These are phyloP conservation scores for Bruguiera parviflora DNA, from an alignment of 345 rosid species.

Conservation along the genomic window DNA sequence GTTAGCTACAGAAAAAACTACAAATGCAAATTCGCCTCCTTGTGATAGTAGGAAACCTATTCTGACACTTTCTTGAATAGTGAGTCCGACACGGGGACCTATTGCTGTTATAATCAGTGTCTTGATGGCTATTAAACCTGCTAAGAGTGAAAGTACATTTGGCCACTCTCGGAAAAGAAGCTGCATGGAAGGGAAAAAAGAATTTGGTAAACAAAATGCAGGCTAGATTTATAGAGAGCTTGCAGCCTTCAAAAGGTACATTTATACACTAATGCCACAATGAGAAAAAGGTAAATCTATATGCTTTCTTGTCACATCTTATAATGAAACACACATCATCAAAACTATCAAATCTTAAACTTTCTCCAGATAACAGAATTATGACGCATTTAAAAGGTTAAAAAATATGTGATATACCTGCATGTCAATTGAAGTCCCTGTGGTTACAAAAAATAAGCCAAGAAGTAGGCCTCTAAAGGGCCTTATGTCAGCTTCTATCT, in stretches of 20 bases:
- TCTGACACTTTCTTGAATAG: slow-evolving; percentile 83
- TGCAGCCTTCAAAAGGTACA: neutral
- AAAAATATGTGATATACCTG: slow-evolving; percentile 45
- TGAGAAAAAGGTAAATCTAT: neutral
- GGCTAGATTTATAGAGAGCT: slow-evolving; percentile 1
- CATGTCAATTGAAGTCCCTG: slow-evolving; percentile 93
- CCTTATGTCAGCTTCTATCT: slow-evolving; percentile 97
- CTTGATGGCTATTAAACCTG: slow-evolving; percentile 85
- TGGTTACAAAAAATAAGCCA: slow-evolving; percentile 91
- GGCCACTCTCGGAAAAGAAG: slow-evolving; percentile 90
- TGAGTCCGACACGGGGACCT: slow-evolving; percentile 96
- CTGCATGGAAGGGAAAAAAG: slow-evolving; percentile 37
- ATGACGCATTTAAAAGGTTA: neutral
- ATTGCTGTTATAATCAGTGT: slow-evolving; percentile 76
- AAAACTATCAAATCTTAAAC: neutral
- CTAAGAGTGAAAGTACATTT: slow-evolving; percentile 85
- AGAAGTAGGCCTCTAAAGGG: slow-evolving; percentile 97
- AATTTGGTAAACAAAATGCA: slow-evolving; percentile 13
- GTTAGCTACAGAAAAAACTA: slow-evolving; percentile 93
- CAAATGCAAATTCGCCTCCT: slow-evolving; percentile 97
- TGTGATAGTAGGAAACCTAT: slow-evolving; percentile 89
- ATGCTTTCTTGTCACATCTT: neutral
- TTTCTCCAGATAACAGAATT: slow-evolving; percentile 1
- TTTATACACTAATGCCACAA: neutral
- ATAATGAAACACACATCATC: neutral